These are phyloP conservation scores for Phytopythium aichiense DNA, from an alignment of 352 stramenopile species.

Conservation along the genomic window DNA sequence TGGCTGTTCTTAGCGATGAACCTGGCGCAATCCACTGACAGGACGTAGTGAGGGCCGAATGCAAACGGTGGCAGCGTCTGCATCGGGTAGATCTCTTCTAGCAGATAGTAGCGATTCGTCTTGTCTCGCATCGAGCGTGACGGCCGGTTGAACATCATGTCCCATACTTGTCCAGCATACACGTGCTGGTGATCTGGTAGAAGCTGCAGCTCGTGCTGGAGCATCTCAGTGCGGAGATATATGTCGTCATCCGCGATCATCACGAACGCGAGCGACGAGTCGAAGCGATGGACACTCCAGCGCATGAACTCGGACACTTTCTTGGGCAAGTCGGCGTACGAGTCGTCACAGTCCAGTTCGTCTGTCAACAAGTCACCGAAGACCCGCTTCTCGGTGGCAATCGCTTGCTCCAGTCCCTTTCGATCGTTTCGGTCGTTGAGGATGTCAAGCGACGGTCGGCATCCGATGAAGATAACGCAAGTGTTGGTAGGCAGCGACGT, in stretches of 20 bases:
- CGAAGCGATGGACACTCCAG: constrained; percentile 9
- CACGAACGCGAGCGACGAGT: constrained; percentile 24
- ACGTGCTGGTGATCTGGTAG: neutral
- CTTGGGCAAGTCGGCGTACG: constrained; percentile 23
- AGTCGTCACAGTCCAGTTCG: constrained; percentile 35
- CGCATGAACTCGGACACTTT: constrained; percentile 38
- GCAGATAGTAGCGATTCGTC: constrained; percentile 28
- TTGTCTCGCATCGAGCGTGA: constrained; percentile 19
- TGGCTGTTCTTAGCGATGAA: constrained; percentile 35
- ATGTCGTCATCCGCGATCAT: constrained; percentile 62
- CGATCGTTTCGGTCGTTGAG: neutral
- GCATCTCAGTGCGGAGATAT: constrained; percentile 30
- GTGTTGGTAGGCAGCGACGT: constrained; percentile 12
- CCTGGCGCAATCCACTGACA: constrained; percentile 39
- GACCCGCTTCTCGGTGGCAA: constrained; percentile 22
- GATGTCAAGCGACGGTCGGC: constrained; percentile 8
- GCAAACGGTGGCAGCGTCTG: constrained; percentile 27
- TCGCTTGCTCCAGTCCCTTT: constrained; percentile 11
- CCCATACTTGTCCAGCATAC: constrained; percentile 40
- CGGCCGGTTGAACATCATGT: constrained; percentile 18
- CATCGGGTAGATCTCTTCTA: constrained; percentile 25
- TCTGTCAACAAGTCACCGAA: constrained; percentile 36
- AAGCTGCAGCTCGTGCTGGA: constrained; percentile 10
- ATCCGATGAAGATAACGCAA: constrained; percentile 38
- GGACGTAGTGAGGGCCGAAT: constrained; percentile 38